Conservation (phyloP, 2,329 filamentous ascomycete genomes). For the Paramyrothecium sp. region DNA sequence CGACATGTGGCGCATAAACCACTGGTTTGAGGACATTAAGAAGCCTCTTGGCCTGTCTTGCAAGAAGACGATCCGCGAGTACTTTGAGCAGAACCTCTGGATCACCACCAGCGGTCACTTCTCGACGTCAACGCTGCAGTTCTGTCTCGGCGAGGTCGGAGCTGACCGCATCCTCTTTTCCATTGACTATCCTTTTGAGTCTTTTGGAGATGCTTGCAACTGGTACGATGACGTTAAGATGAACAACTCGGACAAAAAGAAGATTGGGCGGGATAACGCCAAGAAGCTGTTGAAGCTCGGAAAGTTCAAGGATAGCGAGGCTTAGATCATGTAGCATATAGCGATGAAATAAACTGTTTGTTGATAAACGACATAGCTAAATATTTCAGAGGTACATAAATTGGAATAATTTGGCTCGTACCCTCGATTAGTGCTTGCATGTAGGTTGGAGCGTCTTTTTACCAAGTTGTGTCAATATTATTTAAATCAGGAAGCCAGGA, state of each 20-base stretch:
- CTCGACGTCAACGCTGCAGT: slow-evolving; percentile 50
- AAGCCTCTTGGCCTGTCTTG: slow-evolving; percentile 46
- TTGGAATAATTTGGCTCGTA: no score
- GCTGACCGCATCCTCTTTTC: slow-evolving; percentile 50
- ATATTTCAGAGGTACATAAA: no score
- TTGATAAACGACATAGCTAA: no score
- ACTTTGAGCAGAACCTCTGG: slow-evolving; percentile 55
- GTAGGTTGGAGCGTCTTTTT: no score
- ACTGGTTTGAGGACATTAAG: slow-evolving; percentile 56
- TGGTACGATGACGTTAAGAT: slow-evolving; percentile 38
- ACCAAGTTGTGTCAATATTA: no score
- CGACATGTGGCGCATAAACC: slow-evolving; percentile 48
- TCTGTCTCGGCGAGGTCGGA: slow-evolving; percentile 45
- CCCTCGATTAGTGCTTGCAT: no score
- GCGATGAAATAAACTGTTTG: no score
- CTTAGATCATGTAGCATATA: no score
- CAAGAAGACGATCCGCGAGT: slow-evolving; percentile 49
- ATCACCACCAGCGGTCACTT: slow-evolving; percentile 58
- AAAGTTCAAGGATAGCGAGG: slow-evolving; percentile 26
- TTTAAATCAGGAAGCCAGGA: no score
- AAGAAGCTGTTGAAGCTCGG: slow-evolving; percentile 38
- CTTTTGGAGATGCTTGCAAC: slow-evolving; percentile 36
- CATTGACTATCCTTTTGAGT: slow-evolving; percentile 53
- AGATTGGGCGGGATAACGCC: slow-evolving; percentile 42
- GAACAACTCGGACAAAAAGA: slow-evolving; percentile 30